Percentiles rank a stretch among this genome's conserved stretches.
Conservation (phyloP, 2,329 filamentous ascomycete genomes). For the Raffaelea ambrosiae region DNA sequence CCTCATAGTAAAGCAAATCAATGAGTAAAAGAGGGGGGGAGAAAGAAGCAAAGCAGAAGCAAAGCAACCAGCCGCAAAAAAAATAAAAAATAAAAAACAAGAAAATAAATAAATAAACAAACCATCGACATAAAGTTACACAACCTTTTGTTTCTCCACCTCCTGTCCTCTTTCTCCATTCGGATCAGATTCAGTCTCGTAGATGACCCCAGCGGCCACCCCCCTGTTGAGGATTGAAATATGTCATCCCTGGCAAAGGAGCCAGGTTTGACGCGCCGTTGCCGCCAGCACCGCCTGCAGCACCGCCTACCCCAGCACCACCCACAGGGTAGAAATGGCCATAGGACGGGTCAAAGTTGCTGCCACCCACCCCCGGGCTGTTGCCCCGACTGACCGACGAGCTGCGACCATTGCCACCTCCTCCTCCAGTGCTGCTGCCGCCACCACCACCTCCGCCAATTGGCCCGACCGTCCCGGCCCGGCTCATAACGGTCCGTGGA, state of each 20-base stretch:
- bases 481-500: conserved; percentile 25
- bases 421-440: not conserved
- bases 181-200: conserved; percentile 22
- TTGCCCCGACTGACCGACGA: conserved; percentile 34
- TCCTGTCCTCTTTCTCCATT: too few relatives aligned
- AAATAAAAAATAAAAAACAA: too few relatives aligned
- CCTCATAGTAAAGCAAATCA: too few relatives aligned
- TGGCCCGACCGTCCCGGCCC: conserved; percentile 19
- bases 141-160: too few relatives aligned
- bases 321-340: conserved; percentile 2
- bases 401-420: conserved; percentile 20
- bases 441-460: conserved; percentile 19
- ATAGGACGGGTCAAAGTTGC: conserved; percentile 14
- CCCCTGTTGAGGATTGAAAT: conserved; percentile 26
- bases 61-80: too few relatives aligned
- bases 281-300: not conserved
- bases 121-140: not conserved
- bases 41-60: too few relatives aligned
- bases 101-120: not conserved
- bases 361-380: conserved; percentile 31
- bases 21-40: too few relatives aligned
- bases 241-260: conserved; percentile 27
- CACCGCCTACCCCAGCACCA: too few relatives aligned
- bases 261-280: not conserved
- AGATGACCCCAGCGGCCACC: conserved; percentile 37